Conservation (phyloP, 331 rosid genomes). For the Pyracantha coccinea region DNA sequence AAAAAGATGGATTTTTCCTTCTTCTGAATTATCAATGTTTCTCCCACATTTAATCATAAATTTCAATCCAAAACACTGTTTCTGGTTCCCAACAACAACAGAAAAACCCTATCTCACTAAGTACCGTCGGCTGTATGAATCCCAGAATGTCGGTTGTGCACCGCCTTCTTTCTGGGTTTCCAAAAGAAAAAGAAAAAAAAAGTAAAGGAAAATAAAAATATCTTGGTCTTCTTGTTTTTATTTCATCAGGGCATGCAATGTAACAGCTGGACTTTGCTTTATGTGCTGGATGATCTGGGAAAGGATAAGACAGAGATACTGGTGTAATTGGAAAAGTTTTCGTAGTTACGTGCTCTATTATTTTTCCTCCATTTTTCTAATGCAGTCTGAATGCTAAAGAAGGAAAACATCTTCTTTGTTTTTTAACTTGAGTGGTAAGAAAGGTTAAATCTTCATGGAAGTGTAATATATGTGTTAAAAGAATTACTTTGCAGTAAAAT, state of each 20-base stretch:
- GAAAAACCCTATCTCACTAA: too few relatives aligned
- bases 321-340: too few relatives aligned
- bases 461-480: slow-evolving; percentile 15
- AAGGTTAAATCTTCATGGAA: slow-evolving; percentile 16
- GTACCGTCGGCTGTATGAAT: too few relatives aligned
- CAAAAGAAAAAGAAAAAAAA: not conserved
- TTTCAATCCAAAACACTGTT: not conserved
- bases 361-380: not conserved
- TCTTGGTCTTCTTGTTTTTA: slow-evolving; percentile 5
- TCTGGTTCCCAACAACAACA: too few relatives aligned
- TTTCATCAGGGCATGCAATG: slow-evolving; percentile 19
- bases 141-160: too few relatives aligned
- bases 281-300: slow-evolving; percentile 41
- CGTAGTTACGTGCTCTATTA: too few relatives aligned
- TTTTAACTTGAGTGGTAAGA: slow-evolving; percentile 4
- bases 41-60: not conserved
- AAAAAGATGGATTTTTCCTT: too few relatives aligned
- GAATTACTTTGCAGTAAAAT: not conserved
- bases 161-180: too few relatives aligned
- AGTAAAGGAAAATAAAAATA: not conserved
- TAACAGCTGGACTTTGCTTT: slow-evolving; percentile 49
- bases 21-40: too few relatives aligned
- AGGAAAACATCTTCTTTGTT: not conserved
- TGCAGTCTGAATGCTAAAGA: not conserved
- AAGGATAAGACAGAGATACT: slow-evolving; percentile 10